Evolutionary conservation across 768 basidiomycete species (phyloP), one percentile per base, ranked within the genome.

Genomic region (Lactarius vividus): DNA sequence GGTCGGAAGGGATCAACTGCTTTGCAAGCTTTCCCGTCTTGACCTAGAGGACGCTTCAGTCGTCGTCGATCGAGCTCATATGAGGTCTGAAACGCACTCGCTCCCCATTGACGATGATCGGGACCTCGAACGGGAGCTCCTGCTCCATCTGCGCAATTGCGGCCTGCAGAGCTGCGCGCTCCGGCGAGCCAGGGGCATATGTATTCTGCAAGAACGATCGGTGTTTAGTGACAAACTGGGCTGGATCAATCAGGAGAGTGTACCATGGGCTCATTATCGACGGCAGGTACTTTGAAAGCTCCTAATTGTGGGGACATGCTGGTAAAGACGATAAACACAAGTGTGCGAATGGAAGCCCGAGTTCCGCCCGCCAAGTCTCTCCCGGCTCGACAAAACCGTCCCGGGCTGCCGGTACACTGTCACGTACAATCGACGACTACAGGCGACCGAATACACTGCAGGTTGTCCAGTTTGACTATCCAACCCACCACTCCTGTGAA

Each of bases 201-300:
- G 82, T 75, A 77, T 83, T 85, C 93, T 95, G 71, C 61, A 59
- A 65, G 55, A 62, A 53, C 54, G 13, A 60, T n/a, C 16, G 28
- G 49, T n/a, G 49, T 52, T 57, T 49, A 7, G 18, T 1, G 20
- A 16, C 28, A 7, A 33, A 28, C 39, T 20, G 31, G 29, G 37
- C 37, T 62, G 55, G 61, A 42, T 16, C 29, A 57, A 0, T 16
- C 16, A n/a, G 52, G 56, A 18, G 46, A 54, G 74, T 81, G 72
- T 71, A 93, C 93, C 91, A 98, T 90, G 49, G 93, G 91, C 78
- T 98, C 97, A 87, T 99, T 99, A 63, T 90, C 84, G 73, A 95
- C 81, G 28, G 77, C 80, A 26, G 96, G 96, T 64, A 94, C 84
- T 74, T 88, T 89, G 87, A 96, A 97, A 4, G 85, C 71, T 23